Base-by-base conservation (phyloP, 305 asterid genomes). In the Solanum hybrid region DNA sequence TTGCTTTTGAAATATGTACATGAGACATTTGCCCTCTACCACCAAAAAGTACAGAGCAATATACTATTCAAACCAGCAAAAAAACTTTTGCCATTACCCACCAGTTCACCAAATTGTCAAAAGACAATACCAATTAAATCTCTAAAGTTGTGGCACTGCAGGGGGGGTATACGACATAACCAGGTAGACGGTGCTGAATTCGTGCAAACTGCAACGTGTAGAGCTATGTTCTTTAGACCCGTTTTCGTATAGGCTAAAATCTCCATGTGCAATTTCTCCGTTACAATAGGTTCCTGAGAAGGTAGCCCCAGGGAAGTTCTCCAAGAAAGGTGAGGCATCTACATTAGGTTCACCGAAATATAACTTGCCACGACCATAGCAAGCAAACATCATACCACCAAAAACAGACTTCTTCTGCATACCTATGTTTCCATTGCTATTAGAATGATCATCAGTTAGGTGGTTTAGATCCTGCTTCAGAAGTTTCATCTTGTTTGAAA, bases 231-330 rank as follows among this genome's bases (percentile, higher is more conserved):
- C 95, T 91, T 91, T 90, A n/a, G 88, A 78, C 27, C 91, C 96
- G 87, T 90, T 81, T 29, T 89, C 91, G 34, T 95, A 93, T 88
- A 88, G 26, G 86, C 92, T 89, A 90, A 88, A 89, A 78, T 91
- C 77, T 72, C 91, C 94, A 24, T 95, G 95, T 35, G 90, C 93
- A 69, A 97, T 95, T 92, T 95, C 98, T 86, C 98, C 98, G 17
- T 91, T 90, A 34, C 97, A 96, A 66, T 93, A 95, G 45, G 95
- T 95, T 82, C 98, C 98, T 19, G 95, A 94, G 86, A 96, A 91
- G 4, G 96, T 31, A 77, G 92, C 94, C 71, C 92, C 97, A 0
- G 99, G 99, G 91, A 97, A 95, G 93, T 94, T 96, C n/a, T 94
- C 93, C 91, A 93, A 22, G 86, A 96, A 94, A 36, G 97, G 96